phyloP scores from a whole-genome alignment of 31 red algal genomes.

The Porphyra umbilicalis region DNA sequence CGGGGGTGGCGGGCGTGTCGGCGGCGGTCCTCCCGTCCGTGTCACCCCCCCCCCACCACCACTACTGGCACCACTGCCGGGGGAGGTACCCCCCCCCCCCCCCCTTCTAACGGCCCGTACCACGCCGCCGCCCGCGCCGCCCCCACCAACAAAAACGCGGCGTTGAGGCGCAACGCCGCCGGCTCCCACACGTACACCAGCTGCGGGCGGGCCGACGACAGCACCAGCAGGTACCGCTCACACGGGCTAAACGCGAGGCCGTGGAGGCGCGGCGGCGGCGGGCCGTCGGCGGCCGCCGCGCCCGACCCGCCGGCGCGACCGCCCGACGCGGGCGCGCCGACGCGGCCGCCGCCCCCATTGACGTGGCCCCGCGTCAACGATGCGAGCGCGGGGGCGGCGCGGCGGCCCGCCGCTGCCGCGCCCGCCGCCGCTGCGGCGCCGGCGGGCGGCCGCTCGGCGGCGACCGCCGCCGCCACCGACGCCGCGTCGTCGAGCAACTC shows the following conservation, averaged over 20 bases:
- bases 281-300: background rate
- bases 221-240: background rate
- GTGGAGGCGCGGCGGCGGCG: background rate
- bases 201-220: background rate
- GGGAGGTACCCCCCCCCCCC: background rate
- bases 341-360: background rate
- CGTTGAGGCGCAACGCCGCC: background rate
- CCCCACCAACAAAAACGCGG: background rate
- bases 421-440: background rate
- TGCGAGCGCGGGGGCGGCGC: background rate
- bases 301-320: background rate
- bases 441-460: background rate
- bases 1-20: background rate
- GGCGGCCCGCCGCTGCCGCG: background rate
- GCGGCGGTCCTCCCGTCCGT: no score
- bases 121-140: background rate
- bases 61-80: no score
- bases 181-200: background rate
- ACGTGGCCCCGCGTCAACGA: background rate
- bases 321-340: background rate
- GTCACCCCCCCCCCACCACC: no score
- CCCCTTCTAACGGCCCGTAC: background rate
- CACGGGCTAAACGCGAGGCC: background rate
- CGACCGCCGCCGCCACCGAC: background rate
- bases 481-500: background rate